Evolutionary conservation across 1,139 yeast species (phyloP).

Genomic region (Magnusiomyces tetraspermus): DNA sequence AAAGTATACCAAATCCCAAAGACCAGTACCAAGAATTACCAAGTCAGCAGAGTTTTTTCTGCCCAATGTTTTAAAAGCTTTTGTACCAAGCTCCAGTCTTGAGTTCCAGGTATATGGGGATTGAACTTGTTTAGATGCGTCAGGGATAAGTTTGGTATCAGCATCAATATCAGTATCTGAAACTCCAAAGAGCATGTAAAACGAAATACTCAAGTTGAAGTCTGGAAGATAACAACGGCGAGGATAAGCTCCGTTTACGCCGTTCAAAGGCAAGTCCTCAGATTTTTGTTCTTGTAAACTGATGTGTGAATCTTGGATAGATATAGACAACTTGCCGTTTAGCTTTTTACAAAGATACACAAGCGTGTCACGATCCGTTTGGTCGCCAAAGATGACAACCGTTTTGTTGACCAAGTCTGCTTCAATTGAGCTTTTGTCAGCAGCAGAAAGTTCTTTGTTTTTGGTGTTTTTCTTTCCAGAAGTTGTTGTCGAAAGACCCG

Average conservation of each 20-base stretch:
- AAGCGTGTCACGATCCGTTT: conserved; percentile 15
- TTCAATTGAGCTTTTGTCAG: too few relatives aligned
- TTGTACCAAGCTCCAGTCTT: conserved; percentile 9
- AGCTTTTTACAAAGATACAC: conserved; percentile 14
- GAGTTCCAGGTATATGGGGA: conserved; percentile 14
- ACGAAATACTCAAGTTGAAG: conserved; percentile 13
- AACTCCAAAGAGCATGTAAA: conserved; percentile 16
- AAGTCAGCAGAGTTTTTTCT: conserved; percentile 8
- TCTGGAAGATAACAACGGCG: conserved; percentile 15
- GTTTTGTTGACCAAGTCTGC: conserved; percentile 13
- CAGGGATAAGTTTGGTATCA: conserved; percentile 2
- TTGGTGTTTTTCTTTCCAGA: background rate
- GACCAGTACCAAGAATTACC: conserved; percentile 16
- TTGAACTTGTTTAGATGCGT: background rate
- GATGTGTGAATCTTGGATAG: conserved; percentile 12
- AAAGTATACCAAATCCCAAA: conserved; percentile 17
- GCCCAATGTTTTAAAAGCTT: conserved; percentile 10
- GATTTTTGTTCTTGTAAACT: background rate
- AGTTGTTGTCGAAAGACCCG: conserved; percentile 3
- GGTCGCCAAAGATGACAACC: conserved; percentile 16
- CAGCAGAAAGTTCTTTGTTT: background rate
- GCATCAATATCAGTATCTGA: background rate
- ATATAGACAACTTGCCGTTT: conserved; percentile 9
- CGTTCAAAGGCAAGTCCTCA: background rate
- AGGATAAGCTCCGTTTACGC: conserved; percentile 11